Evolutionary conservation across 2,329 filamentous ascomycete species (phyloP).

Genomic region (Aspergillus ustus): DNA sequence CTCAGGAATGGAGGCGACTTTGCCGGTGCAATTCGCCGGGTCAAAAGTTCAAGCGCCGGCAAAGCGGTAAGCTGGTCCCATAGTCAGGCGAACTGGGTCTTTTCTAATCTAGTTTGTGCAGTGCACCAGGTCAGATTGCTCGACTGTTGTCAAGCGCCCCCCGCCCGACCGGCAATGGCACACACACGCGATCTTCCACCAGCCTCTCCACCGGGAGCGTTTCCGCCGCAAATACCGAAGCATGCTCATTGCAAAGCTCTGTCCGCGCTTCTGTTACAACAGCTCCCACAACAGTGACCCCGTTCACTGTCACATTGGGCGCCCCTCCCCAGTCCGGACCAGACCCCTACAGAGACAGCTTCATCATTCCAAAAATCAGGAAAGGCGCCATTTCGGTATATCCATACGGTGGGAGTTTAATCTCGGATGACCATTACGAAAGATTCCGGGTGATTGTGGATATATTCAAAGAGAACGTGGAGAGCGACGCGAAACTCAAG

Average conservation of each 20-base stretch:
- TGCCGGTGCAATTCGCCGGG: no score
- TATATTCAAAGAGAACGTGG: neutral
- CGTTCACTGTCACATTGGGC: neutral
- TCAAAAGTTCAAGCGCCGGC: no score
- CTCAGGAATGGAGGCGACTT: no score
- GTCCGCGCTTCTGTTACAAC: neutral
- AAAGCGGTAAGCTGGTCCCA: no score
- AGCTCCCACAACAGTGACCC: neutral
- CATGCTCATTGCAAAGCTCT: neutral
- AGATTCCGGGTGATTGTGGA: neutral
- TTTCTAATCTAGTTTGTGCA: no score
- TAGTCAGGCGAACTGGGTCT: no score
- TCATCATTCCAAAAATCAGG: neutral
- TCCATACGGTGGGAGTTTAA: neutral
- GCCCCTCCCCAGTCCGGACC: neutral
- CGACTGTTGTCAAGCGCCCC: no score
- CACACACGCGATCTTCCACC: no score
- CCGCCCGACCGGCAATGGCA: no score
- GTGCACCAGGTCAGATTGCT: no score
- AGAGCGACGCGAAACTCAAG: neutral
- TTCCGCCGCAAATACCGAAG: neutral
- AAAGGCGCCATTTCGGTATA: neutral
- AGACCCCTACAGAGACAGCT: neutral
- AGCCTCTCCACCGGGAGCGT: neutral
- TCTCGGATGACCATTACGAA: neutral